phyloP scores from a whole-genome alignment of 2,329 filamentous ascomycete genomes.

The Ceratocystis papillata region DNA sequence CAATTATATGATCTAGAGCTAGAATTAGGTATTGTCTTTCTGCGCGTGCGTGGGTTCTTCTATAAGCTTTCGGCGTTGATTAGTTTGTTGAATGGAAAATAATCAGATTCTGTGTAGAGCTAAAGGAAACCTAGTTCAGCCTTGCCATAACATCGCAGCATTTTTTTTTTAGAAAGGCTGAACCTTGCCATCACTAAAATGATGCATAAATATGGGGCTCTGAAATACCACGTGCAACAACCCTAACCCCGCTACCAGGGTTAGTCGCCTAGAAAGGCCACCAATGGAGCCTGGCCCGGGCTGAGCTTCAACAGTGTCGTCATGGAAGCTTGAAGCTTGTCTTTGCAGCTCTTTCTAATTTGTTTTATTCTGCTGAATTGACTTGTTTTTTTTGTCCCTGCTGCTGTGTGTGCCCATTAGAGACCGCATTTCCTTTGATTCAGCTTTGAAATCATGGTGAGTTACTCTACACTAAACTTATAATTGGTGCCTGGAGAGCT shows the following conservation, averaged over 20 bases:
- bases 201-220: background rate
- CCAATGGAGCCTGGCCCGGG: background rate
- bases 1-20: background rate
- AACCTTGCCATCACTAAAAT: background rate
- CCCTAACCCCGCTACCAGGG: slow-evolving; percentile 4
- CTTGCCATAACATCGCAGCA: background rate
- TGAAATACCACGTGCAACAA: background rate
- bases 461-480: background rate
- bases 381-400: background rate
- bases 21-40: background rate
- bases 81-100: background rate
- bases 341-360: background rate
- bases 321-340: slow-evolving; percentile 22
- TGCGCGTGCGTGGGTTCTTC: background rate
- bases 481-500: background rate
- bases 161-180: slow-evolving; percentile 15
- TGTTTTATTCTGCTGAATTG: too few species aligned
- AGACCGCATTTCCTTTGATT: background rate
- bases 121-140: background rate
- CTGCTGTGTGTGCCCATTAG: background rate
- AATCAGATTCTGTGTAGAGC: background rate
- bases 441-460: slow-evolving; percentile 10
- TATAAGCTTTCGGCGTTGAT: background rate
- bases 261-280: slow-evolving; percentile 7
- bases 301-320: slow-evolving; percentile 12